Conservation (phyloP, 2,329 filamentous ascomycete species). For the Monilinia vaccinii-corymbosi region DNA sequence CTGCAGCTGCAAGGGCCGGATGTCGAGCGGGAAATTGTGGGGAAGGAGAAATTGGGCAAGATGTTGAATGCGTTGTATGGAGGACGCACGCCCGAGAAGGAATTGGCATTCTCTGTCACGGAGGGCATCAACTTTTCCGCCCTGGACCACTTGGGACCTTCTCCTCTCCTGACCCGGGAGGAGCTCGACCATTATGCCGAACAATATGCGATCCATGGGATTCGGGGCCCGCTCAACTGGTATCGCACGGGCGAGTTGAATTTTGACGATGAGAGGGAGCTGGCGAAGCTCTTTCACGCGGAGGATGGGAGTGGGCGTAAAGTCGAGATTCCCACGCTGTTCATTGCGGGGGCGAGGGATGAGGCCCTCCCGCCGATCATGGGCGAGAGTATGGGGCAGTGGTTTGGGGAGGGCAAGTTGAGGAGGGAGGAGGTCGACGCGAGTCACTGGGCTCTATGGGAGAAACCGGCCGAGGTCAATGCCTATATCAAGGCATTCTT, state of each 20-base stretch:
- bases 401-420: constrained; percentile 39
- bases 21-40: constrained; percentile 48
- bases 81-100: constrained; percentile 46
- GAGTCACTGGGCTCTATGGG: constrained; percentile 75
- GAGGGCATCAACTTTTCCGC: constrained; percentile 57
- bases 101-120: constrained; percentile 47
- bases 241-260: constrained; percentile 71
- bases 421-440: constrained; percentile 57
- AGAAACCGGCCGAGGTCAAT: constrained; percentile 66
- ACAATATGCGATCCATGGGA: constrained; percentile 60
- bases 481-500: constrained; percentile 36
- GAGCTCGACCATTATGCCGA: constrained; percentile 70
- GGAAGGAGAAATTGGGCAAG: constrained; percentile 53
- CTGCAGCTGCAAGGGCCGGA: constrained; percentile 65
- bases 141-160: constrained; percentile 46
- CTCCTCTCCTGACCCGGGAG: constrained; percentile 53
- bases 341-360: constrained; percentile 66
- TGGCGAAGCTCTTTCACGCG: constrained; percentile 45
- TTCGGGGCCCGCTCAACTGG: constrained; percentile 80
- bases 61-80: constrained; percentile 68
- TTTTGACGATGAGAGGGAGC: constrained; percentile 60
- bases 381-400: constrained; percentile 60
- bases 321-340: constrained; percentile 58
- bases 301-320: constrained; percentile 38
- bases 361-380: constrained; percentile 62